Conservation (phyloP, 2,329 filamentous ascomycete species). For the Aspergillus clavatus region DNA sequence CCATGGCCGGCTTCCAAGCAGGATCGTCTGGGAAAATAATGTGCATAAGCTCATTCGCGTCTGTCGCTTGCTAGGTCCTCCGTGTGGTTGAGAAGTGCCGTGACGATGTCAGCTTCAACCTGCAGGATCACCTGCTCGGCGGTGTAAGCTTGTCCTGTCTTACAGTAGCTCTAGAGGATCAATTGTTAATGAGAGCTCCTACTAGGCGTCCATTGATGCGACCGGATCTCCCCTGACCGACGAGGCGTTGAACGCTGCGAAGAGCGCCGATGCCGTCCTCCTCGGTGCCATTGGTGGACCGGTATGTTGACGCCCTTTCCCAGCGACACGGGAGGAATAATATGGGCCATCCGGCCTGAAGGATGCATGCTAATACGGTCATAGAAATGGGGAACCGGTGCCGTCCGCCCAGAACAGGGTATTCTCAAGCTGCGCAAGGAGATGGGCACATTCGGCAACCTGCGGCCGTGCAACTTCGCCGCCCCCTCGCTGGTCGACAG, state of each 20-base stretch:
- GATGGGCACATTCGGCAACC: constrained; percentile 89
- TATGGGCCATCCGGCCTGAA: background rate
- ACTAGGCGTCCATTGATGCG: constrained; percentile 79
- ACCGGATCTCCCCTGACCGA: constrained; percentile 75
- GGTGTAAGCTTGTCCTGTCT: constrained; percentile 63
- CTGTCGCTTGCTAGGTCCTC: constrained; percentile 56
- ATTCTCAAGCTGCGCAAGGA: constrained; percentile 88
- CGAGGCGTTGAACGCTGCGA: constrained; percentile 74
- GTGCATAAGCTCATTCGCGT: background rate
- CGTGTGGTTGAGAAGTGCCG: constrained; percentile 69
- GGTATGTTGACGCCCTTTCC: constrained; percentile 37
- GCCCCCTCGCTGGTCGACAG: constrained; percentile 76
- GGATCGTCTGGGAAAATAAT: too few relatives aligned
- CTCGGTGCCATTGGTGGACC: constrained; percentile 94
- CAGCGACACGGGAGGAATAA: background rate
- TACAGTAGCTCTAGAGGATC: background rate
- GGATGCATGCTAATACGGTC: constrained; percentile 5
- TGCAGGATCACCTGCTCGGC: constrained; percentile 84
- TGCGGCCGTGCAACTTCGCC: constrained; percentile 92
- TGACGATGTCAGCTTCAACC: constrained; percentile 74
- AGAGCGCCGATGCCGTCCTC: constrained; percentile 81
- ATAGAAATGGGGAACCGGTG: constrained; percentile 83
- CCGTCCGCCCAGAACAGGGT: constrained; percentile 86
- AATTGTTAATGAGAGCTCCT: background rate
- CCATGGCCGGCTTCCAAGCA: too few relatives aligned